Evolutionary conservation across 2,329 filamentous ascomycete species (phyloP).

Genomic region (Aspergillus sclerotialis): DNA sequence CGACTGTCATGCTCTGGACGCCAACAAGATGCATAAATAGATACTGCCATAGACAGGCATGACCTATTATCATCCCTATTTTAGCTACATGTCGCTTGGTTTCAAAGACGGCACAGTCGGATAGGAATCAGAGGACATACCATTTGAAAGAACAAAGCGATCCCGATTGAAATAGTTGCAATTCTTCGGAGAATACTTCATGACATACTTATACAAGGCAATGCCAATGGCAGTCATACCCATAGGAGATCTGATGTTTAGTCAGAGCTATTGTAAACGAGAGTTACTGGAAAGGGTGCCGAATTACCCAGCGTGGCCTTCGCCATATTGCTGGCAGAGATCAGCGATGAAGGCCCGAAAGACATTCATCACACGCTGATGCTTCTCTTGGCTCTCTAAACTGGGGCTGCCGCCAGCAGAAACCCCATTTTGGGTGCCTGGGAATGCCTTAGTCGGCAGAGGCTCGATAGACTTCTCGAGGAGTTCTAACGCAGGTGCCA

Average conservation of each 20-base stretch:
- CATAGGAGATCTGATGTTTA: conserved; percentile 43
- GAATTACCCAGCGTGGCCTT: conserved; percentile 56
- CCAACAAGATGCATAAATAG: conserved; percentile 47
- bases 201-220: conserved; percentile 55
- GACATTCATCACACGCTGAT: conserved; percentile 48
- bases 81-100: too few relatives aligned
- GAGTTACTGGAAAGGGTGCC: conserved; percentile 6
- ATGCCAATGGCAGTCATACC: conserved; percentile 53
- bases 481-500: conserved; percentile 12
- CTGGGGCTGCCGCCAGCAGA: background rate
- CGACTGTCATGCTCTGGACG: conserved; percentile 50
- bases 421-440: conserved; percentile 3
- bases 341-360: conserved; percentile 58
- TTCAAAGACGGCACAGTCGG: too few relatives aligned
- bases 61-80: too few relatives aligned
- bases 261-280: background rate
- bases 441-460: conserved; percentile 5
- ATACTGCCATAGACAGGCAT: conserved; percentile 51
- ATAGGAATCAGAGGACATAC: too few relatives aligned
- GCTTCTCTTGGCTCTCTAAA: conserved; percentile 6
- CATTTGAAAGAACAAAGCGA: conserved; percentile 57
- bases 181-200: conserved; percentile 53
- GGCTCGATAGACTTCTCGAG: conserved; percentile 5
- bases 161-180: conserved; percentile 56
- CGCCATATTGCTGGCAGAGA: conserved; percentile 59